Conservation (phyloP, 208 protist species). For the Leishmania major region DNA sequence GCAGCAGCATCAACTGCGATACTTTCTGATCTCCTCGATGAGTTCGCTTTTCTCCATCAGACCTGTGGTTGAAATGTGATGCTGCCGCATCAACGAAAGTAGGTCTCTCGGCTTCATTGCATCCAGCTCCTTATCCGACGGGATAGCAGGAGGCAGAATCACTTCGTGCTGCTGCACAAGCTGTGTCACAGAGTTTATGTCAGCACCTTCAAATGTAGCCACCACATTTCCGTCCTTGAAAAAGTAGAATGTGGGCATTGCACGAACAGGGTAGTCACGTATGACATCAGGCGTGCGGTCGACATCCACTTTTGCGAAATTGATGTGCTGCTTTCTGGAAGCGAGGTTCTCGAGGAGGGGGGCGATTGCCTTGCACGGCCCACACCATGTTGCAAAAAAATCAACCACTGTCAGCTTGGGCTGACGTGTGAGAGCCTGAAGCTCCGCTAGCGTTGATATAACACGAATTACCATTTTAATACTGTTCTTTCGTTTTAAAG, state of each 20-base stretch:
- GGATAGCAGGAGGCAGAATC: constrained; percentile 50
- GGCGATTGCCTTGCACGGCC: constrained; percentile 61
- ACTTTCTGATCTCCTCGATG: constrained; percentile 57
- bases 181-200: constrained; percentile 44
- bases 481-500: background rate
- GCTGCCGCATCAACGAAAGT: constrained; percentile 50
- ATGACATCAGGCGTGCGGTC: constrained; percentile 53
- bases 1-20: constrained; percentile 20
- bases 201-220: constrained; percentile 63
- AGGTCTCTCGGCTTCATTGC: constrained; percentile 55
- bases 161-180: constrained; percentile 56
- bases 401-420: constrained; percentile 72
- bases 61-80: constrained; percentile 47
- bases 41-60: constrained; percentile 66
- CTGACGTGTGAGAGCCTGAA: constrained; percentile 39
- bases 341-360: constrained; percentile 61
- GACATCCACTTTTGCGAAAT: constrained; percentile 76
- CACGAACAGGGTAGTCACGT: constrained; percentile 45
- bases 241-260: constrained; percentile 75
- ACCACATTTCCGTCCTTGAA: constrained; percentile 63
- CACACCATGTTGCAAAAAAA: constrained; percentile 80
- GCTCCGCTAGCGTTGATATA: constrained; percentile 43
- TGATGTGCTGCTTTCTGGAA: constrained; percentile 54
- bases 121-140: constrained; percentile 50
- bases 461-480: constrained; percentile 42